phyloP scores from a whole-genome alignment of 305 asterid species.

The Fraxinus albicans region DNA sequence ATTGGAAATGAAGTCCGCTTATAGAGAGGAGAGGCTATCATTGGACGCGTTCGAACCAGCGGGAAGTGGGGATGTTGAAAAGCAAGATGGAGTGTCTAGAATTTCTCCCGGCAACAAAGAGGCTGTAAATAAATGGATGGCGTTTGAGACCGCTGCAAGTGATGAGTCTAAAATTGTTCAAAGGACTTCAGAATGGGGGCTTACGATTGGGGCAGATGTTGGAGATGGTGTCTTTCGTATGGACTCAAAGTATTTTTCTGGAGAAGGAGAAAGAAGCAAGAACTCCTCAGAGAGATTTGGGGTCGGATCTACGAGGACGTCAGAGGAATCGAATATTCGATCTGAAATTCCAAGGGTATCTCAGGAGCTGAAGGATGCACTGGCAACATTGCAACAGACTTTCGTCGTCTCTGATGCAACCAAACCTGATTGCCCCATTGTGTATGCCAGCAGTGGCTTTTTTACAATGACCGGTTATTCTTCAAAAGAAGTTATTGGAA shows the following conservation, averaged over 20 bases:
- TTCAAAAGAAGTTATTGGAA: constrained; percentile 75
- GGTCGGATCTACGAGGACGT: constrained; percentile 52
- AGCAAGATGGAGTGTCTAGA: constrained; percentile 33
- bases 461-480: constrained; percentile 91
- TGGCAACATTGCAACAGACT: constrained; percentile 85
- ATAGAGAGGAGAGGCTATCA: constrained; percentile 29
- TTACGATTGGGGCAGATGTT: constrained; percentile 58
- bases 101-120: constrained; percentile 4
- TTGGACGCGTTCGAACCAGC: constrained; percentile 61
- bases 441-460: constrained; percentile 95
- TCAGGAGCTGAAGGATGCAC: constrained; percentile 90
- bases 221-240: constrained; percentile 57
- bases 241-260: constrained; percentile 33
- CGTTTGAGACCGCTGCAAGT: constrained; percentile 34
- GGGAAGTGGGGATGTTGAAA: constrained; percentile 23
- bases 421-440: constrained; percentile 84
- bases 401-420: constrained; percentile 97
- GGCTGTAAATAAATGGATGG: constrained; percentile 63
- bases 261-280: constrained; percentile 52
- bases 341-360: constrained; percentile 70
- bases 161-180: constrained; percentile 47
- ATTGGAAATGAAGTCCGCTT: constrained; percentile 45
- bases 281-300: constrained; percentile 44
- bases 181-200: constrained; percentile 91
- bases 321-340: constrained; percentile 50